Percentiles rank a stretch among this genome's conserved stretches.
These are phyloP conservation scores for Trichothecium sympodiale DNA, from an alignment of 2,329 filamentous ascomycete species.

Conservation along the genomic window DNA sequence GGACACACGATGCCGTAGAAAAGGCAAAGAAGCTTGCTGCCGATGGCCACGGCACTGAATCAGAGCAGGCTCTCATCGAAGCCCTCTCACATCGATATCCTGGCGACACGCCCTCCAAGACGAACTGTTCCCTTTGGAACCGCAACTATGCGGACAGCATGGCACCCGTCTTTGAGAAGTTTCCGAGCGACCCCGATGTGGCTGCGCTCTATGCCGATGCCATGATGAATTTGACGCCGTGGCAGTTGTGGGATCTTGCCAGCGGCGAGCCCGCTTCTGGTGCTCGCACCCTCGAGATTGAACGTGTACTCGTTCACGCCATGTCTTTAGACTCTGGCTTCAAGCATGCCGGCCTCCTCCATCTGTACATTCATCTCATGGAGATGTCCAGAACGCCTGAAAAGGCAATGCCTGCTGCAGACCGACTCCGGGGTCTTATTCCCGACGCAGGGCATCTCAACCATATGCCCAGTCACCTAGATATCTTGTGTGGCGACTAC, in stretches of 20 bases:
- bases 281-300: constrained; percentile 10
- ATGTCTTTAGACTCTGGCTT: constrained; percentile 15
- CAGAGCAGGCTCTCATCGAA: constrained; percentile 50
- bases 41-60: constrained; percentile 12
- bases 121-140: constrained; percentile 34
- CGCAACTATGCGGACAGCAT: constrained; percentile 25
- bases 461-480: constrained; percentile 71
- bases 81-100: constrained; percentile 55
- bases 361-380: constrained; percentile 69
- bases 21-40: constrained; percentile 12
- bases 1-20: constrained; percentile 18
- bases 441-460: constrained; percentile 61
- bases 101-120: constrained; percentile 24
- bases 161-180: constrained; percentile 20
- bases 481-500: constrained; percentile 65
- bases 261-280: constrained; percentile 9
- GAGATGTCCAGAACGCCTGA: constrained; percentile 65
- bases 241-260: constrained; percentile 27
- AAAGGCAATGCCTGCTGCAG: constrained; percentile 46
- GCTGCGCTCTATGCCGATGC: constrained; percentile 27
- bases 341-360: constrained; percentile 58
- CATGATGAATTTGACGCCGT: constrained; percentile 36
- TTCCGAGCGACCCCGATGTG: constrained; percentile 28
- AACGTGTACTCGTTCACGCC: constrained; percentile 7
- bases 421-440: constrained; percentile 51